Evolutionary conservation across 306 rosid species (phyloP).

Genomic region (Purshia tridentata): DNA sequence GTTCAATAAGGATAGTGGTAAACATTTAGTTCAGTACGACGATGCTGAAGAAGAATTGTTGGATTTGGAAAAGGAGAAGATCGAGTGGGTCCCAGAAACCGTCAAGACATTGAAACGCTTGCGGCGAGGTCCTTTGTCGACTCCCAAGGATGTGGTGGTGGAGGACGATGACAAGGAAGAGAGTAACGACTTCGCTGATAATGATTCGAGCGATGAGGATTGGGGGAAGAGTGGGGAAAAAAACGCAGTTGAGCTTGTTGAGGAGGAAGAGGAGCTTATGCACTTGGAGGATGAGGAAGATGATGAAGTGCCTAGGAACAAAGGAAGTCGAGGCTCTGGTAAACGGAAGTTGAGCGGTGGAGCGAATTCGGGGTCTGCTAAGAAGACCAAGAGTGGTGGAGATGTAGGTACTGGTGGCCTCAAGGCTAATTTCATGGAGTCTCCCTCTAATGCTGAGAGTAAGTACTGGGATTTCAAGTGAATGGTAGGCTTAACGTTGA

Average conservation of each 20-base stretch:
- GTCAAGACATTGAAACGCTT: conserved; percentile 44
- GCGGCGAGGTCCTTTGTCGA: conserved; percentile 36
- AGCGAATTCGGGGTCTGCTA: conserved; percentile 42
- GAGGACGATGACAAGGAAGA: conserved; percentile 30
- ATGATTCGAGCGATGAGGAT: conserved; percentile 75
- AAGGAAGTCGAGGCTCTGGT: conserved; percentile 33
- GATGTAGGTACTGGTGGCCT: conserved; percentile 29
- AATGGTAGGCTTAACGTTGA: background rate
- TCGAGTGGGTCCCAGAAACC: conserved; percentile 56
- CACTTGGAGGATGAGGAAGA: conserved; percentile 42
- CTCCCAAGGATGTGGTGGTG: conserved; percentile 20
- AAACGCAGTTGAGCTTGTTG: conserved; percentile 39
- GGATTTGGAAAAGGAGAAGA: conserved; percentile 57
- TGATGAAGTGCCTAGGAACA: conserved; percentile 24
- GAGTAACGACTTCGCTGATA: conserved; percentile 25
- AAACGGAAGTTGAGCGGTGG: conserved; percentile 48
- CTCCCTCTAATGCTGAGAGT: conserved; percentile 48
- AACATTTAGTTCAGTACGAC: conserved; percentile 65
- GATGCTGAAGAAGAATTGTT: conserved; percentile 70
- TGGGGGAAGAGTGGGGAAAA: conserved; percentile 61
- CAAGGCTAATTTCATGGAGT: conserved; percentile 35
- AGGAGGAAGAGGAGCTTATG: conserved; percentile 50
- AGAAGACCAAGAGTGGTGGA: conserved; percentile 52
- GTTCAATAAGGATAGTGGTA: conserved; percentile 39
- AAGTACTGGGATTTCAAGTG: conserved; percentile 25